Evolutionary conservation across 345 rosid genomes (phyloP).

Genomic region (Camelina laxa): DNA sequence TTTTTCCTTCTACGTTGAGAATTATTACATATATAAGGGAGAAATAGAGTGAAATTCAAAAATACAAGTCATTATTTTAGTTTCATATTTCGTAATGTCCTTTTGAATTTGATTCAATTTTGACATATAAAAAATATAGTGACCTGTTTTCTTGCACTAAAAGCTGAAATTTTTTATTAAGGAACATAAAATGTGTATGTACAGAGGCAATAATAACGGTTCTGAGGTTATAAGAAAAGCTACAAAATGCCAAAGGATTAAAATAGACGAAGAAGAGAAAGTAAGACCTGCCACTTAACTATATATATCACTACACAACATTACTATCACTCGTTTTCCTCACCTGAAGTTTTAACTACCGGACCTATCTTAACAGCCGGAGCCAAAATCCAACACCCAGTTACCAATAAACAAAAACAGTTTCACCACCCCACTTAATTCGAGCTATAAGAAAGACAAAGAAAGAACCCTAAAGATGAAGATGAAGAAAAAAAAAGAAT

Average conservation of each 20-base stretch:
- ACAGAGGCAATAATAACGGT: constrained; percentile 72
- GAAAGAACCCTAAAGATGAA: constrained; percentile 32
- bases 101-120: not conserved
- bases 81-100: not conserved
- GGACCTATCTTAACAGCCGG: constrained; percentile 53
- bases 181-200: constrained; percentile 74
- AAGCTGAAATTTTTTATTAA: constrained; percentile 59
- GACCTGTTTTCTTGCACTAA: constrained; percentile 28
- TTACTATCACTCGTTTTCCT: constrained; percentile 49
- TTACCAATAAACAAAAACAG: constrained; percentile 42
- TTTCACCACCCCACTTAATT: constrained; percentile 51
- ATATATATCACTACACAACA: constrained; percentile 48
- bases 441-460: constrained; percentile 24
- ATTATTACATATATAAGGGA: not conserved
- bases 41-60: constrained; percentile 13
- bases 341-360: constrained; percentile 49
- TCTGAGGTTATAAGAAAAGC: constrained; percentile 51
- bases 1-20: not conserved
- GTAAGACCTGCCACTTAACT: constrained; percentile 40
- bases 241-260: constrained; percentile 44
- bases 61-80: constrained; percentile 1
- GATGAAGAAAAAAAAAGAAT: constrained; percentile 55
- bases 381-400: constrained; percentile 46
- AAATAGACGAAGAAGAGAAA: constrained; percentile 21
- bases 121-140: too few species aligned